Percentiles rank a stretch among this genome's conserved stretches.
Conservation (phyloP, 2,329 filamentous ascomycete species). For the Sphaerulina vaccinii region DNA sequence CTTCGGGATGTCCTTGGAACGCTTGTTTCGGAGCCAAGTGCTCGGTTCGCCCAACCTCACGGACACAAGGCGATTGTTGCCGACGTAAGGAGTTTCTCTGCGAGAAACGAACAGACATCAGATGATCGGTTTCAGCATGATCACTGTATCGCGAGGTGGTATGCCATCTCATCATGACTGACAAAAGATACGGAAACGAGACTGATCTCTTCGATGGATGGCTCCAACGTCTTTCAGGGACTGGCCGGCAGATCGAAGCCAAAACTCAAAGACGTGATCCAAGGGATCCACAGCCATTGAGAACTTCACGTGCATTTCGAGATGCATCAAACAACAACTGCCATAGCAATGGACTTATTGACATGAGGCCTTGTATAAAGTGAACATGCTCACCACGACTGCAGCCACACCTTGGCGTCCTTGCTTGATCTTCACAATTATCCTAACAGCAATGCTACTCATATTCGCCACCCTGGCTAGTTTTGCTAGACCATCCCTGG, state of each 20-base stretch:
- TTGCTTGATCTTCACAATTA: slow-evolving; percentile 5
- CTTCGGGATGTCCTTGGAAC: no score
- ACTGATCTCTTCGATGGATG: no score
- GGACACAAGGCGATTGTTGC: no score
- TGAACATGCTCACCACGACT: slow-evolving; percentile 3
- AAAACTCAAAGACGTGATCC: background rate
- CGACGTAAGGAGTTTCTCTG: no score
- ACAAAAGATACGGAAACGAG: no score
- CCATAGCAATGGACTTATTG: background rate
- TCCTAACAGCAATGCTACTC: slow-evolving; percentile 5
- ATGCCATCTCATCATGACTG: no score
- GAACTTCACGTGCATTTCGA: background rate
- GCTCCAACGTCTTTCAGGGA: background rate
- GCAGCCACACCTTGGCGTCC: slow-evolving; percentile 8
- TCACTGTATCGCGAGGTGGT: no score
- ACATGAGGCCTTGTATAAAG: background rate
- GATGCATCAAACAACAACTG: background rate
- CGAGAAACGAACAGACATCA: no score
- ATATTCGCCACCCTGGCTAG: slow-evolving; percentile 19
- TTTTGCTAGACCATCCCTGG: slow-evolving; percentile 11
- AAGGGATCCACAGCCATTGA: background rate
- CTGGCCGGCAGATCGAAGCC: background rate
- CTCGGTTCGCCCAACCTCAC: no score
- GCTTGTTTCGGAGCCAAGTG: no score
- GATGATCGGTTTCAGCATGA: no score